phyloP scores from a whole-genome alignment of 1,139 yeast species.

The Scheffersomyces quercinus region DNA sequence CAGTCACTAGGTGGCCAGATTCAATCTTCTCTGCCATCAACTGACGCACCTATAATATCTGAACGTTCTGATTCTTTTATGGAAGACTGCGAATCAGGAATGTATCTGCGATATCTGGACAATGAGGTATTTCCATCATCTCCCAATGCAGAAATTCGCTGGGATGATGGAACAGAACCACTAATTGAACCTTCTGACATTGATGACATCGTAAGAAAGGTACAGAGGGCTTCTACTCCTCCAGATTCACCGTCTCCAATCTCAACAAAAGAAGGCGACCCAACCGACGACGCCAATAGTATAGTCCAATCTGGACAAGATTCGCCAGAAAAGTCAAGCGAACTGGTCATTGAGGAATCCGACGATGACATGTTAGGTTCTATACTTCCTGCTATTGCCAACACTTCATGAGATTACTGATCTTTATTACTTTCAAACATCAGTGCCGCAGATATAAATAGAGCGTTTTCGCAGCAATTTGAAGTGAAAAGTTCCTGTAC shows the following conservation, averaged over 20 bases:
- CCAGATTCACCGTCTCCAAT: too few relatives aligned
- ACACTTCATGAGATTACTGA: neutral
- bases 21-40: neutral
- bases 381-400: neutral
- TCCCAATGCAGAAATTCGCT: neutral
- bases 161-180: neutral
- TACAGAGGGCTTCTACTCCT: too few relatives aligned
- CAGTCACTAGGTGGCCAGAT: neutral
- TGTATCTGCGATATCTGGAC: slow-evolving; percentile 3
- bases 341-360: slow-evolving; percentile 13
- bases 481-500: neutral
- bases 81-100: slow-evolving; percentile 6
- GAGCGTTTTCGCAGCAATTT: neutral
- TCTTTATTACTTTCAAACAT: neutral
- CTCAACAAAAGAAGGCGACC: too few relatives aligned
- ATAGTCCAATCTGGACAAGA: too few relatives aligned
- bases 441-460: neutral
- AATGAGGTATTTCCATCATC: slow-evolving; percentile 1
- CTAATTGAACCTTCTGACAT: too few relatives aligned
- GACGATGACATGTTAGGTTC: slow-evolving; percentile 12
- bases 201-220: too few relatives aligned
- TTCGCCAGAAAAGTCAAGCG: too few relatives aligned
- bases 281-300: too few relatives aligned
- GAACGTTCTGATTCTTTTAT: slow-evolving; percentile 4
- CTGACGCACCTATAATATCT: neutral